Base-by-base conservation (phyloP, 2,329 filamentous ascomycete species). In the Nothophoma quercina region DNA sequence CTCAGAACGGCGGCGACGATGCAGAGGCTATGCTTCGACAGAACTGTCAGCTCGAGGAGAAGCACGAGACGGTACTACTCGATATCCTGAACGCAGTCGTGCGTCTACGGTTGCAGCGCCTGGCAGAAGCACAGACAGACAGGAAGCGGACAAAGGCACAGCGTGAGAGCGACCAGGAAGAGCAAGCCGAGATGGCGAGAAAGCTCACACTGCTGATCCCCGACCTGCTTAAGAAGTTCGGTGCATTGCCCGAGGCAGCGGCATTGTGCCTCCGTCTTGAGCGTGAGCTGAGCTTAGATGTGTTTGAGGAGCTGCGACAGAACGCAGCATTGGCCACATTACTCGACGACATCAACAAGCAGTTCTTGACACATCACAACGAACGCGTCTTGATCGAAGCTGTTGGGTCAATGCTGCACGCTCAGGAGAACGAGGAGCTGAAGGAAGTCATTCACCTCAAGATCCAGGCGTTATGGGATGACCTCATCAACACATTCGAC, bases 361-460 rank as follows among this genome's bases (percentile, higher is more conserved):
- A 99, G 65, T 98, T 99, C 76, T 87, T 89, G 64, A 87, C 91
- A n/a, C 95, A 99, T 69, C 90, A 90, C 34, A 91, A 96, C 66
- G 89, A 90, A 64, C 85, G 85, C 48, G 93, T 98, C 15, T 81
- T 99, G 36, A 86, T 86, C 9, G 93, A 97, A 73, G 93, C 92
- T 12, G 88, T 89, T 22, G 83, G 86, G 18, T 90, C 93, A 5
- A 84, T 99, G 29, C 78, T 96, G 25, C 91, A 96, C 69, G 92
- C 93, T 7, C 88, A 90, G 59, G 88, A 87, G 55, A 93, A 91
- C 56, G 91, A 95, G 55, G 93, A 96, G 68, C 85, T 96, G 26
- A 89, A 93, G 61, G 95, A 99, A 65, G 79, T 91, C 10, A 88
- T 92, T 1, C 89, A 95, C 58, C 84, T 82, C 68, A 96, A 93